Conservation (phyloP, 1,139 yeast genomes). For the Pichia kudriavzevii region DNA sequence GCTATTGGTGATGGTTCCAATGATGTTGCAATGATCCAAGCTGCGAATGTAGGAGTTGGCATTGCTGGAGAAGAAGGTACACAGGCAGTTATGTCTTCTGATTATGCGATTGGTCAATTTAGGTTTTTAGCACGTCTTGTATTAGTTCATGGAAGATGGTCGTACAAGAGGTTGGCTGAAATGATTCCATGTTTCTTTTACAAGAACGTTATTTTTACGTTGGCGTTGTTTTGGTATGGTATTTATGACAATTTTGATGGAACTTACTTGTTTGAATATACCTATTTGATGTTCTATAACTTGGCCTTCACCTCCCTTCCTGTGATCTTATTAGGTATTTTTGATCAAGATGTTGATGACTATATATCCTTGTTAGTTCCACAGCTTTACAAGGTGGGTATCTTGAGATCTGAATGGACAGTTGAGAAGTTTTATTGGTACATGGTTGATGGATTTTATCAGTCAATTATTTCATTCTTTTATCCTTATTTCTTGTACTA, state of each 20-base stretch:
- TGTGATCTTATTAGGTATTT: conserved; percentile 78
- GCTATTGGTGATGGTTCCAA: conserved; percentile 98
- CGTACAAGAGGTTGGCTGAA: conserved; percentile 82
- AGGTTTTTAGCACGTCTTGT: conserved; percentile 71
- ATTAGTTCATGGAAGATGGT: conserved; percentile 94
- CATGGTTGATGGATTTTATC: conserved; percentile 82
- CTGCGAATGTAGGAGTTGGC: conserved; percentile 97
- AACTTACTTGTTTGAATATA: conserved; percentile 83
- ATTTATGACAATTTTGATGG: conserved; percentile 82
- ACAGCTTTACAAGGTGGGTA: conserved; percentile 80
- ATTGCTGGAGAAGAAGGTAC: conserved; percentile 98
- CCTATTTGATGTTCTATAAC: conserved; percentile 86
- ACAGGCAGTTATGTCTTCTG: conserved; percentile 97
- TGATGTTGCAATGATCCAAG: conserved; percentile 98
- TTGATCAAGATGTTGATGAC: conserved; percentile 90
- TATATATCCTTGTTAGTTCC: conserved; percentile 82
- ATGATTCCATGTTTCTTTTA: conserved; percentile 93
- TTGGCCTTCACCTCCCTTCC: conserved; percentile 94
- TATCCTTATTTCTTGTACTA: conserved; percentile 73
- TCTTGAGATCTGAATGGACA: conserved; percentile 74
- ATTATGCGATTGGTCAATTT: conserved; percentile 94
- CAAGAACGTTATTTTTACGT: conserved; percentile 82
- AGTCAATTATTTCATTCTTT: conserved; percentile 76
- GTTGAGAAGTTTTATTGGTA: conserved; percentile 74
- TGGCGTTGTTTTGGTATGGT: conserved; percentile 92